These are phyloP conservation scores for Arthrobotrys megalospora DNA, from an alignment of 2,329 filamentous ascomycete genomes.

Conservation along the genomic window DNA sequence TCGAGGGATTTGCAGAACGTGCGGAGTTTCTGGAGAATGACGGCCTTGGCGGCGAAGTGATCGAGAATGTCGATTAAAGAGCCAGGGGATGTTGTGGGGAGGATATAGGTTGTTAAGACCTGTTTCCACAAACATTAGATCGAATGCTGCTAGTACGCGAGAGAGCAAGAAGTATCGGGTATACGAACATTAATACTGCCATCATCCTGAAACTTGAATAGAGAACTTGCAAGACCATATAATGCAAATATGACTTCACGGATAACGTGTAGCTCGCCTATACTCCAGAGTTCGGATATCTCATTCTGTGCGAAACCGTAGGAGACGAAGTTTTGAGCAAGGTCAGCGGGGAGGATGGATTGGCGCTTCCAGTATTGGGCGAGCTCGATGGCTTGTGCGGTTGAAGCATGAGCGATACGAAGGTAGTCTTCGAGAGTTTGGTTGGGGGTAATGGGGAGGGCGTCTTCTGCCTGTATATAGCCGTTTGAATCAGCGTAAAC, in stretches of 20 bases:
- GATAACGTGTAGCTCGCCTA: constrained; percentile 81
- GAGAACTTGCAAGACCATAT: constrained; percentile 79
- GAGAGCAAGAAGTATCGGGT: not conserved
- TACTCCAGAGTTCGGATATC: constrained; percentile 63
- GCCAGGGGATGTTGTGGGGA: constrained; percentile 48
- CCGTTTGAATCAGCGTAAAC: not conserved
- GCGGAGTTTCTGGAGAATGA: constrained; percentile 62
- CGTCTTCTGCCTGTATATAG: constrained; percentile 33
- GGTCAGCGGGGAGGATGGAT: constrained; percentile 30
- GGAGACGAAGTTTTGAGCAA: constrained; percentile 47
- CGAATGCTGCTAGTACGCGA: not conserved
- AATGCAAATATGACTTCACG: constrained; percentile 90
- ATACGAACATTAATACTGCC: constrained; percentile 48
- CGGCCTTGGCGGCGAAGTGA: constrained; percentile 63
- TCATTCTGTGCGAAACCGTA: constrained; percentile 45
- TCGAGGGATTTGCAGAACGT: constrained; percentile 60
- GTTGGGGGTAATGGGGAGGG: not conserved
- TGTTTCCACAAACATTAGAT: constrained; percentile 3
- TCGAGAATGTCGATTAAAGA: constrained; percentile 62
- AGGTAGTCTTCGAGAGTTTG: constrained; percentile 47
- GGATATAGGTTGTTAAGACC: constrained; percentile 42
- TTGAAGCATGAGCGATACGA: constrained; percentile 38
- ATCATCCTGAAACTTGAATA: constrained; percentile 72
- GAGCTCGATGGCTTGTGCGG: constrained; percentile 41
- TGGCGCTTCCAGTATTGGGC: constrained; percentile 54